Percentiles rank a stretch among this genome's conserved stretches.
Conservation (phyloP, 805 yeast species). For the Candida odintsovae region DNA sequence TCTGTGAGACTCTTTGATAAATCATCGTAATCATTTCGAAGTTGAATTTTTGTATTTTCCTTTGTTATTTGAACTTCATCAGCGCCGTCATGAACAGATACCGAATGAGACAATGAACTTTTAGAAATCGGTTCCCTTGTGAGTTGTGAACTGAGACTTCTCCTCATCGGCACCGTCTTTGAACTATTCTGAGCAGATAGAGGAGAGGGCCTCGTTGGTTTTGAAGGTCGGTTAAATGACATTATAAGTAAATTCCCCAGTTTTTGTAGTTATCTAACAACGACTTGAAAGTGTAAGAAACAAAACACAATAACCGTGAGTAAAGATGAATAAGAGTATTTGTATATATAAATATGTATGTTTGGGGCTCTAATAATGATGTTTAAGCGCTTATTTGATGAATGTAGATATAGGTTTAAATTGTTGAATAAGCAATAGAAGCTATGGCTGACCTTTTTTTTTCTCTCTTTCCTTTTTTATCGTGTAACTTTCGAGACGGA, state of each 20-base stretch:
- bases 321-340: no score
- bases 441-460: no score
- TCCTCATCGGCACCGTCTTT: not conserved
- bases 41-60: not conserved
- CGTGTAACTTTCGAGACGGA: not conserved
- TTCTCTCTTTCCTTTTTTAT: not conserved
- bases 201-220: not conserved
- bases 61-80: not conserved
- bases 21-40: not conserved
- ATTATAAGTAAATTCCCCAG: not conserved
- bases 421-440: no score
- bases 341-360: no score
- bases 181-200: not conserved
- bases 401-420: no score
- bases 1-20: constrained; percentile 1
- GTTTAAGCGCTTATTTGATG: no score
- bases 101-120: not conserved
- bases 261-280: not conserved
- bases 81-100: not conserved
- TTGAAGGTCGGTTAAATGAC: not conserved
- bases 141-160: not conserved
- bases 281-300: no score
- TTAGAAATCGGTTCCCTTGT: not conserved
- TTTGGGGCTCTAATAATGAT: no score
- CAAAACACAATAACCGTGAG: no score